A percentile compares a stretch with the other conserved stretches of the same genome.
phyloP scores from a whole-genome alignment of 2,329 filamentous ascomycete species.

The Aspergillus nomiae region DNA sequence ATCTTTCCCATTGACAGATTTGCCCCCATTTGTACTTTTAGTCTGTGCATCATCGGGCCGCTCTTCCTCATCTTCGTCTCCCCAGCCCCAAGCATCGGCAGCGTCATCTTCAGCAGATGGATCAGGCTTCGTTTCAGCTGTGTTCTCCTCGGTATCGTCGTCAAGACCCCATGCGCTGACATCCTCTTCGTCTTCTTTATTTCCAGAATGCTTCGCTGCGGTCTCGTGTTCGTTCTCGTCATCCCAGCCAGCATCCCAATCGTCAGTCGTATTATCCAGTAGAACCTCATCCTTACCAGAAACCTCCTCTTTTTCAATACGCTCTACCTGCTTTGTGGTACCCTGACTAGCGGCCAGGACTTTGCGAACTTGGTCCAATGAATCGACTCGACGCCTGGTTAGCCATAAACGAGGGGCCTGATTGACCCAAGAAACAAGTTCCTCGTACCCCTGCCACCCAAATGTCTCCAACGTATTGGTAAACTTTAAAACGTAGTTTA shows the following conservation, averaged over 20 bases:
- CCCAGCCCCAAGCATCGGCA: conserved; percentile 82
- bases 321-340: conserved; percentile 70
- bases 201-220: conserved; percentile 18
- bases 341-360: conserved; percentile 70
- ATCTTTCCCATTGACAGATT: conserved; percentile 26
- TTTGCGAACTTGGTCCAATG: conserved; percentile 72
- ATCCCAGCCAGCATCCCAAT: conserved; percentile 82
- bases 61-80: conserved; percentile 60
- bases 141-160: conserved; percentile 36
- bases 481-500: conserved; percentile 67
- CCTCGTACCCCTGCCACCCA: conserved; percentile 62
- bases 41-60: conserved; percentile 28
- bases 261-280: conserved; percentile 55
- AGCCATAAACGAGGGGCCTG: conserved; percentile 84
- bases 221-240: conserved; percentile 60
- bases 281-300: conserved; percentile 69
- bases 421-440: conserved; percentile 77
- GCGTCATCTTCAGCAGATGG: conserved; percentile 31
- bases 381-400: conserved; percentile 75
- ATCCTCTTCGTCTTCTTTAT: conserved; percentile 44
- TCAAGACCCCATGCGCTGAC: conserved; percentile 56
- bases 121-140: conserved; percentile 19
- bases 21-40: conserved; percentile 18
- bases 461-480: conserved; percentile 63
- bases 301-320: conserved; percentile 80